Percentiles rank a stretch among this genome's conserved stretches.
Evolutionary conservation across 495 filamentous ascomycete species (phyloP).

Genomic region (Annulohypoxylon stygium): DNA sequence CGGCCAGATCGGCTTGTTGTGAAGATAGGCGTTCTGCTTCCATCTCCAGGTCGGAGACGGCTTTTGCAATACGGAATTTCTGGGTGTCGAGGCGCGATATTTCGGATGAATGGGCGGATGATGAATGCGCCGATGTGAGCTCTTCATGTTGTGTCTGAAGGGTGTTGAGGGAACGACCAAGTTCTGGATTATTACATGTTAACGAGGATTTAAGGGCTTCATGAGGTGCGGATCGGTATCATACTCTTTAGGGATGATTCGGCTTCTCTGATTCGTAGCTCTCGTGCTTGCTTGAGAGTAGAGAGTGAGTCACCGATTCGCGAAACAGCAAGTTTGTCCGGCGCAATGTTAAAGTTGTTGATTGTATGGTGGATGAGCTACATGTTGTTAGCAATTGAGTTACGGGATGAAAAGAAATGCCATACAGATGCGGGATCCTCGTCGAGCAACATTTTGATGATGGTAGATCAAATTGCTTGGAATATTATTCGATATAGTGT

Average conservation of each 20-base stretch:
- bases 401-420: conserved; percentile 1
- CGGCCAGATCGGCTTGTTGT: conserved; percentile 82
- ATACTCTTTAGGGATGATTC: conserved; percentile 75
- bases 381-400: conserved; percentile 44
- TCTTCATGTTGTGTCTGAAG: conserved; percentile 78
- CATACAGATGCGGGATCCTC: conserved; percentile 89
- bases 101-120: conserved; percentile 79
- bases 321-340: conserved; percentile 86
- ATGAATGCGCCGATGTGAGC: conserved; percentile 76
- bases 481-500: background rate
- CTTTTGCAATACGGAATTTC: conserved; percentile 94
- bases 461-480: conserved; percentile 3
- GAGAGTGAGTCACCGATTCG: conserved; percentile 87
- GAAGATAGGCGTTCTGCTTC: conserved; percentile 88
- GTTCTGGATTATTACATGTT: conserved; percentile 56
- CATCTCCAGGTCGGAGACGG: conserved; percentile 87
- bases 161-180: conserved; percentile 78
- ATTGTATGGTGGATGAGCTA: conserved; percentile 92
- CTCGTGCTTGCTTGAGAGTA: conserved; percentile 81
- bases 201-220: conserved; percentile 3
- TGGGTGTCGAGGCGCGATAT: conserved; percentile 90
- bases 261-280: conserved; percentile 78
- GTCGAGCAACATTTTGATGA: conserved; percentile 89
- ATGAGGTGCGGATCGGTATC: background rate
- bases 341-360: conserved; percentile 92